A percentile compares a stretch with the other conserved stretches of the same genome.
These are phyloP conservation scores for Cichorium intybus DNA, from an alignment of 140 eudicot genomes.

Conservation along the genomic window DNA sequence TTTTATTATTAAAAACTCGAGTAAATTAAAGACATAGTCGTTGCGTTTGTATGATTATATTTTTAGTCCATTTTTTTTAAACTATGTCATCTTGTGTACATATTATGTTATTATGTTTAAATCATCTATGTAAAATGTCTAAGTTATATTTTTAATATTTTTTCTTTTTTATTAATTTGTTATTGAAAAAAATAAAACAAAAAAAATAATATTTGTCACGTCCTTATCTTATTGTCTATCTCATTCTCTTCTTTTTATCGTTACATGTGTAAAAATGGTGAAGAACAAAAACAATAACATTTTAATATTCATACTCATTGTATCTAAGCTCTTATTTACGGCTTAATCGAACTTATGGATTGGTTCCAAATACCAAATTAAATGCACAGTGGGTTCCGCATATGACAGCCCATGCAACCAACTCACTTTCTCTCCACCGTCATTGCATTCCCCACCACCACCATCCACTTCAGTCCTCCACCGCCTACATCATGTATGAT, in stretches of 20 bases:
- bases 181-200: too few relatives aligned
- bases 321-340: constrained; percentile 10
- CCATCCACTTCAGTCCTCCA: constrained; percentile 47
- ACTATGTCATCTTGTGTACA: too few relatives aligned
- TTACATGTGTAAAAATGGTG: constrained; percentile 14
- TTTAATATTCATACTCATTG: constrained; percentile 13
- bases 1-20: too few relatives aligned
- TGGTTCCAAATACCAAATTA: constrained; percentile 75
- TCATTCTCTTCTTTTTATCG: background rate
- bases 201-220: too few relatives aligned
- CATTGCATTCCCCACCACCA: constrained; percentile 48
- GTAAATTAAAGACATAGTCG: too few relatives aligned
- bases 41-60: too few relatives aligned
- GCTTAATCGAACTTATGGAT: constrained; percentile 48
- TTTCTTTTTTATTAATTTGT: too few relatives aligned
- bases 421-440: constrained; percentile 43
- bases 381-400: constrained; percentile 88
- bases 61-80: too few relatives aligned
- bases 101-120: too few relatives aligned
- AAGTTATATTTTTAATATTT: too few relatives aligned
- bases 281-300: constrained; percentile 16
- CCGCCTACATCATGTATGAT: constrained; percentile 39
- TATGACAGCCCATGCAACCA: constrained; percentile 86
- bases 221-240: background rate
- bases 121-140: too few relatives aligned